Base-by-base conservation (phyloP, 2,329 filamentous ascomycete species). In the Fusarium sp. region DNA sequence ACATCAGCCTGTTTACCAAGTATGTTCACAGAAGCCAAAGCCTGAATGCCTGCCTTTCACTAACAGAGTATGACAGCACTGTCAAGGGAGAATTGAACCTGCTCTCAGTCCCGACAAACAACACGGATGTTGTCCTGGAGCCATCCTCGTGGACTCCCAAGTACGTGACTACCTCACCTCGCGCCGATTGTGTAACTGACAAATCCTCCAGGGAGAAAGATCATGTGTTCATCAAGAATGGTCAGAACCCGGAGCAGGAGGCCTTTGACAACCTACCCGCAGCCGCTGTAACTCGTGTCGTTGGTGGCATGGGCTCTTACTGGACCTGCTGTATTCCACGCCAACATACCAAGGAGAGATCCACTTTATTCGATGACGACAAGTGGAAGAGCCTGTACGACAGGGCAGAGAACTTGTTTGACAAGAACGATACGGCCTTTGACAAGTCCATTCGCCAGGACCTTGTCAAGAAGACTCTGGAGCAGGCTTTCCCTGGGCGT, bases 1-100 rank as follows among this genome's bases (percentile, higher is more conserved):
- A 66, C 35, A 64, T 66, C 27, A 66, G 42, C 10, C 42, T 66
- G 14, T 66, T 66, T 13, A 66, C 64, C 1, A 64, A 66, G 60
- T 66, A 22, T 42, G 64, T 34, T 14, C 14, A 27, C 20, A 27
- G 9, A 27, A 27, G 22, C n/a, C n/a, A 9, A 7, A 6, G 9
- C 47, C 3, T 18, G 24, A n/a, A 27, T 9, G 3, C 2, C n/a
- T n/a, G n/a, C n/a, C n/a, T n/a, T n/a, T 35, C 14, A 2, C 22
- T 54, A 18, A 66, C 16, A 27, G 1, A 0, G 1, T 8, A n/a
- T 5, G 5, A 45, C 6, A 66, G 64, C 14, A 64, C 59, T 4
- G 64, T 66, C 0, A 66, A 66, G 64, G 59, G 64, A 64, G 64
- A 66, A 3, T 8, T 64, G 6, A 61, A 64, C 5, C 60, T 1